Evolutionary conservation across 2,329 filamentous ascomycete species (phyloP).

Genomic region (Fusarium citri): DNA sequence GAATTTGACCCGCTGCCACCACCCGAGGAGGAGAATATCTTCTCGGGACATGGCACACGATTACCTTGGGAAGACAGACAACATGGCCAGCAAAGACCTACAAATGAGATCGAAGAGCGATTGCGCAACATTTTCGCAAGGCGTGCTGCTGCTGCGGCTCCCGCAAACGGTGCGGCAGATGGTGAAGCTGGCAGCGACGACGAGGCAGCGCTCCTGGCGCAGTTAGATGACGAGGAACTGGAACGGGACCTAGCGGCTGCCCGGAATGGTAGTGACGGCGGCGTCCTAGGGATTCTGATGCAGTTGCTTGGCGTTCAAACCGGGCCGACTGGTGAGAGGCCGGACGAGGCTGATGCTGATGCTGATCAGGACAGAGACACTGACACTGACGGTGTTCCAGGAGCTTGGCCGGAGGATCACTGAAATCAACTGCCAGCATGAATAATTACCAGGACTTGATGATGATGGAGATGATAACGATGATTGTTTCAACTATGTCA

Average conservation of each 20-base stretch:
- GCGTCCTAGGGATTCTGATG: conserved; percentile 38
- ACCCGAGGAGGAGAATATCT: conserved; percentile 60
- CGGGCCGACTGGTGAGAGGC: conserved; percentile 31
- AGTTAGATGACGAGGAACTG: conserved; percentile 50
- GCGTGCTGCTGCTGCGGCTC: conserved; percentile 27
- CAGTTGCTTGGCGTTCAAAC: conserved; percentile 25
- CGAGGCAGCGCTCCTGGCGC: conserved; percentile 44
- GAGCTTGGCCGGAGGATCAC: conserved; percentile 52
- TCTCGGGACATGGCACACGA: conserved; percentile 40
- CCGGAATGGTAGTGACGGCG: conserved; percentile 42
- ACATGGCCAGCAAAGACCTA: background rate
- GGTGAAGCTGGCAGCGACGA: conserved; percentile 42
- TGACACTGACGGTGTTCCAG: conserved; percentile 41
- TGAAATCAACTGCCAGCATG: conserved; percentile 21
- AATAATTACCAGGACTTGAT: background rate
- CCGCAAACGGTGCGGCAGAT: conserved; percentile 10
- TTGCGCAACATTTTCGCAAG: conserved; percentile 47
- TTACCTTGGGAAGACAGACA: conserved; percentile 26
- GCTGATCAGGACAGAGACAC: conserved; percentile 23
- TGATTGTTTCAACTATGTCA: background rate
- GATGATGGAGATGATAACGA: background rate
- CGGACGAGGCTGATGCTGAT: conserved; percentile 27
- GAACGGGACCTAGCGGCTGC: conserved; percentile 48
- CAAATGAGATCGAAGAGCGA: conserved; percentile 43
- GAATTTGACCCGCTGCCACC: conserved; percentile 88